Evolutionary conservation across 305 asterid genomes (phyloP), one percentile per base, ranked within the genome.

Genomic region (Withania somnifera): DNA sequence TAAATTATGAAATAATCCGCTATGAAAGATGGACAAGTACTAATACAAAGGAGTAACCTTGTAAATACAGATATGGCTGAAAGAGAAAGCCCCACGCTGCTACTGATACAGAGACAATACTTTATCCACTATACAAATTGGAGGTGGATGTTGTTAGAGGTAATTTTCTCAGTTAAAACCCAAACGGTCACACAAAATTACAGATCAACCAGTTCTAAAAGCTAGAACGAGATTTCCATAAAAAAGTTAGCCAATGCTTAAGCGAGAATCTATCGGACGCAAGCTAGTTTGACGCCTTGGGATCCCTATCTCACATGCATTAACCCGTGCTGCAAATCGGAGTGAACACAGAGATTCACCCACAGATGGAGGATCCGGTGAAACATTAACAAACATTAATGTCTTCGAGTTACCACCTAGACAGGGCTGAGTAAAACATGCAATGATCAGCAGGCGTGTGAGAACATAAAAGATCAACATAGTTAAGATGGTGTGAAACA

Each of bases 281-380:
- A 88, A 78, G 90, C 86, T 91, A 77, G 98, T 91, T 89, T 97
- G 98, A 42, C 98, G 96, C 87, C 98, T 83, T 3, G 98, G 98
- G 61, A 92, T 83, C 61, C 99, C 99, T 80, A 97, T 95, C 88
- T 97, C 99, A 73, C 99, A 97, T 30, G 98, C 91, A 79, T 97
- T 97, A 26, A 97, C 98, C 45, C 97, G 87, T 58, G 98, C 96
- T 6, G 99, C 99, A 60, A 97, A 95, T 52, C 98, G 88, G 6
- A 97, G 97, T 24, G 99, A 97, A 86, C 99, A 95, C 77, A 97
- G 97, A 10, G 98, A 93, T 91, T 97, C 99, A 67, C 96, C 93
- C 6, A 87, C 86, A 0, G 98, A 97, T 24, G 95, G 80, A 28
- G 97, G 91, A 22, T 92, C 99, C 0, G 98, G 99, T 1, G 99